These are phyloP conservation scores for Acanthochlamys bracteata DNA, from an alignment of 106 monocot species.

Conservation along the genomic window DNA sequence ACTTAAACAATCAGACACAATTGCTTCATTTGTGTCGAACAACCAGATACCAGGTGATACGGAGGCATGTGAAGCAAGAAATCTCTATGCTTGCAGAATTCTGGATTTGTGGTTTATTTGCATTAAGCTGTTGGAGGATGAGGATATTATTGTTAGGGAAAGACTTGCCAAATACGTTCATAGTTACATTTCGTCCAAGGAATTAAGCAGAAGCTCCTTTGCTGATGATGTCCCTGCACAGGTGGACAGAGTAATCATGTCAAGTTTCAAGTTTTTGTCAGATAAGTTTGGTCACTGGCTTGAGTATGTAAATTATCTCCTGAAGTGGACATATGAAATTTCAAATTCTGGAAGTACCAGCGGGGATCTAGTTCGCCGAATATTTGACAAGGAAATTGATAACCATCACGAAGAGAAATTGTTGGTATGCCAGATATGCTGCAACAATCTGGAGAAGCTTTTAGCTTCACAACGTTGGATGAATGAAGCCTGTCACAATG, in stretches of 20 bases:
- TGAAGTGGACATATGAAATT: slow-evolving; percentile 31
- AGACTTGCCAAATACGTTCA: slow-evolving; percentile 68
- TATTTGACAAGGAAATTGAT: slow-evolving; percentile 98
- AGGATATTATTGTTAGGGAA: slow-evolving; percentile 53
- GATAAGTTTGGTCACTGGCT: slow-evolving; percentile 60
- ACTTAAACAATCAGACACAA: slow-evolving; percentile 43
- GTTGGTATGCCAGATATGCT: slow-evolving; percentile 89
- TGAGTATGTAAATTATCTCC: slow-evolving; percentile 51
- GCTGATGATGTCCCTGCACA: slow-evolving; percentile 38
- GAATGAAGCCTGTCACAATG: not conserved
- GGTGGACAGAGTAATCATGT: slow-evolving; percentile 69
- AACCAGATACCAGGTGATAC: slow-evolving; percentile 6
- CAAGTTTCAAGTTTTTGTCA: slow-evolving; percentile 64
- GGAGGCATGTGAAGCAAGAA: slow-evolving; percentile 11
- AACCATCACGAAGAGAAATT: slow-evolving; percentile 99
- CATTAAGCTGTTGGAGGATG: slow-evolving; percentile 85
- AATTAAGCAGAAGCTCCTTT: slow-evolving; percentile 6
- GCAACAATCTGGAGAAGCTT: slow-evolving; percentile 64
- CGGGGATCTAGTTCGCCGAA: slow-evolving; percentile 67
- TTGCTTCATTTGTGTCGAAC: slow-evolving; percentile 37
- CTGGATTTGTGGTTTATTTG: slow-evolving; percentile 75
- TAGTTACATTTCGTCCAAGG: slow-evolving; percentile 23
- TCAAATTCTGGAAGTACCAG: slow-evolving; percentile 24
- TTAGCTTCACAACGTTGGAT: slow-evolving; percentile 16
- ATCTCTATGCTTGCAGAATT: slow-evolving; percentile 42